phyloP scores from a whole-genome alignment of 345 rosid species.

The Schrenkiella parvula region DNA sequence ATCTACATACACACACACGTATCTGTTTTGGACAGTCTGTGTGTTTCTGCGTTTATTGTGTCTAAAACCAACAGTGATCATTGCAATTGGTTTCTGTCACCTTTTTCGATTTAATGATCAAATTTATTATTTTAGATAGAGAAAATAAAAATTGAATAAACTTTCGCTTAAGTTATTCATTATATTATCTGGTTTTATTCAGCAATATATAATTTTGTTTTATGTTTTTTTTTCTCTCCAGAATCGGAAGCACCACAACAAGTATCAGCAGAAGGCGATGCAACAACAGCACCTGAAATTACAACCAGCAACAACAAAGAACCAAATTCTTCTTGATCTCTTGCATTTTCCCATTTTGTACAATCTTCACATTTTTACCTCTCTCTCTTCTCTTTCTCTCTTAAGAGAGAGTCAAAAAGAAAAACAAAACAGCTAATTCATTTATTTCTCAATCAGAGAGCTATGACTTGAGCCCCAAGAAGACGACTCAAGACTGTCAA shows the following conservation, averaged over 20 bases:
- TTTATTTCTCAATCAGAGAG: slow-evolving; percentile 22
- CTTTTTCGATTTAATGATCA: slow-evolving; percentile 19
- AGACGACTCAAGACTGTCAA: slow-evolving; percentile 15
- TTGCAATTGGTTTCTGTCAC: slow-evolving; percentile 34
- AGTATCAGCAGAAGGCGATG: slow-evolving; percentile 39
- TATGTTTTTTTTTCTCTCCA: neutral
- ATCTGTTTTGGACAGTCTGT: slow-evolving; percentile 1
- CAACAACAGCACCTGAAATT: slow-evolving; percentile 37
- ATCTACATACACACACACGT: neutral
- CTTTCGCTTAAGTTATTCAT: neutral
- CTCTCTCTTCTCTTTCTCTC: slow-evolving; percentile 20
- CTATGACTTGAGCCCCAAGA: slow-evolving; percentile 29
- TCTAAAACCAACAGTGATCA: slow-evolving; percentile 4
- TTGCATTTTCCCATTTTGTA: slow-evolving; percentile 35
- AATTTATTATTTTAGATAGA: neutral
- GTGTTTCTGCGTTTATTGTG: neutral
- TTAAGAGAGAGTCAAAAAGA: neutral
- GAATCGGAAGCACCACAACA: slow-evolving; percentile 50
- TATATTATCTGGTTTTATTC: neutral
- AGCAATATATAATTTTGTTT: neutral
- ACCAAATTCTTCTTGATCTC: slow-evolving; percentile 24
- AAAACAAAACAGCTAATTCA: slow-evolving; percentile 27
- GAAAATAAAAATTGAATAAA: neutral
- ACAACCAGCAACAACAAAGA: slow-evolving; percentile 39
- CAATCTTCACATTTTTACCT: slow-evolving; percentile 42